Evolutionary conservation across 768 basidiomycete genomes (phyloP).

Genomic region (Podaxis rugospora): DNA sequence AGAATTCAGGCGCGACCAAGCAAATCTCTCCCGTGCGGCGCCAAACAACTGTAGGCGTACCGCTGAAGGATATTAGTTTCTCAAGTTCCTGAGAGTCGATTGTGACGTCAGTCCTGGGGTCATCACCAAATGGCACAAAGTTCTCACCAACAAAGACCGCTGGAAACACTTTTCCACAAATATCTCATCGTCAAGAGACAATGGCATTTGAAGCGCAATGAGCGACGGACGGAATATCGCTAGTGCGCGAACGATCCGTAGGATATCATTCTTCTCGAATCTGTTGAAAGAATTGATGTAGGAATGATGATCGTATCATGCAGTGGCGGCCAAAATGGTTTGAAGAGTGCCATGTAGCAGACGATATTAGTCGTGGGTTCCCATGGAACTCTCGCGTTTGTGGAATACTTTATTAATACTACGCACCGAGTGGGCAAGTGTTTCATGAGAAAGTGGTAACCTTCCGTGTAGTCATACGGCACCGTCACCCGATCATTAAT

Average conservation of each 20-base stretch:
- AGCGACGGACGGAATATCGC: constrained; percentile 96
- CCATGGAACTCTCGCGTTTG: constrained; percentile 35
- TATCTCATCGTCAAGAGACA: constrained; percentile 93
- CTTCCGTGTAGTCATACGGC: constrained; percentile 94
- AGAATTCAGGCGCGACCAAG: constrained; percentile 94
- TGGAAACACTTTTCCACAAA: constrained; percentile 97
- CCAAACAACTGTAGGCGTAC: constrained; percentile 97
- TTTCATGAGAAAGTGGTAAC: constrained; percentile 96
- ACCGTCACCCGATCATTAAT: constrained; percentile 63
- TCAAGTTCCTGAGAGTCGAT: constrained; percentile 71
- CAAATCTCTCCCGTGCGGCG: constrained; percentile 97
- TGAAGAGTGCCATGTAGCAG: constrained; percentile 13
- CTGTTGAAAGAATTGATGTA: constrained; percentile 36
- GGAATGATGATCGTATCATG: neutral
- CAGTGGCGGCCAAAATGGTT: constrained; percentile 12
- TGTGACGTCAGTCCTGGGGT: constrained; percentile 8
- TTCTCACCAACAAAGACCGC: constrained; percentile 74
- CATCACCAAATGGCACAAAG: neutral
- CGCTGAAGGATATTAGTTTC: constrained; percentile 94
- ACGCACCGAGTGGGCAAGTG: constrained; percentile 80
- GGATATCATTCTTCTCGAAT: constrained; percentile 94
- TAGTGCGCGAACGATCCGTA: constrained; percentile 90
- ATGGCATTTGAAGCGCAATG: constrained; percentile 96
- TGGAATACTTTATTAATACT: constrained; percentile 22
- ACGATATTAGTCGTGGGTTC: constrained; percentile 26